Conservation (phyloP, 1,284 basidiomycete genomes). For the Sphagnurus paluster region DNA sequence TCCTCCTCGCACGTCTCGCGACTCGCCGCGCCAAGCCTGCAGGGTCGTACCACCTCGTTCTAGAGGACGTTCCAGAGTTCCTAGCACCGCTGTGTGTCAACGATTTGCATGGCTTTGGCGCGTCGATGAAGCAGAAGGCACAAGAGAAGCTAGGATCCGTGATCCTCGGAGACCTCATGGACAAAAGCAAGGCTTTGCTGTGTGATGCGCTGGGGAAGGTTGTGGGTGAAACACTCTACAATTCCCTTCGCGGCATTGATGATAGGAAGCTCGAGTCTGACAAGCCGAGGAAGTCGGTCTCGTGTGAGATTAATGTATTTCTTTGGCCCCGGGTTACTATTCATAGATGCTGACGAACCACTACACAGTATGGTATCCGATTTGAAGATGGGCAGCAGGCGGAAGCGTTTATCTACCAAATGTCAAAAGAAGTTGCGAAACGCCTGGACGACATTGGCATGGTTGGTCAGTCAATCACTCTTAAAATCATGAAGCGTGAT, state of each 20-base stretch:
- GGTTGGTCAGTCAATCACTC: conserved; percentile 71
- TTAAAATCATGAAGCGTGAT: conserved; percentile 90
- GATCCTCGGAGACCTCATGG: conserved; percentile 66
- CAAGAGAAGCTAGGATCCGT: conserved; percentile 75
- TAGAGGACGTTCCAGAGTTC: conserved; percentile 53
- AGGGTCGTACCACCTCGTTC: conserved; percentile 74
- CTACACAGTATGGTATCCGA: conserved; percentile 92
- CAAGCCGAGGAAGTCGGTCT: conserved; percentile 84
- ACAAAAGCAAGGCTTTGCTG: conserved; percentile 61
- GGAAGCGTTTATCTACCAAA: conserved; percentile 71
- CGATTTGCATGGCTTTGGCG: conserved; percentile 88
- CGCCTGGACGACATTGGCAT: conserved; percentile 68
- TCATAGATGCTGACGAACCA: conserved; percentile 7
- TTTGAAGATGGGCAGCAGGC: conserved; percentile 85
- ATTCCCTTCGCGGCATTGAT: conserved; percentile 84
- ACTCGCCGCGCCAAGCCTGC: conserved; percentile 92
- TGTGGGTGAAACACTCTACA: conserved; percentile 83
- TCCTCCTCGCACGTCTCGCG: conserved; percentile 90
- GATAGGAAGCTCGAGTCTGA: conserved; percentile 78
- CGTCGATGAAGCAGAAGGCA: conserved; percentile 71
- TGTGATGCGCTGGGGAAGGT: conserved; percentile 80
- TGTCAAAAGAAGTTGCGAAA: conserved; percentile 76
- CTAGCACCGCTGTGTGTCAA: conserved; percentile 81
- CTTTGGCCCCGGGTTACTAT: conserved; percentile 17
- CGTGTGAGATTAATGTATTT: conserved; percentile 87